Evolutionary conservation across 2,329 filamentous ascomycete species (phyloP), one percentile per base, ranked within the genome.

Genomic region (Scleromitrula shiraiana): DNA sequence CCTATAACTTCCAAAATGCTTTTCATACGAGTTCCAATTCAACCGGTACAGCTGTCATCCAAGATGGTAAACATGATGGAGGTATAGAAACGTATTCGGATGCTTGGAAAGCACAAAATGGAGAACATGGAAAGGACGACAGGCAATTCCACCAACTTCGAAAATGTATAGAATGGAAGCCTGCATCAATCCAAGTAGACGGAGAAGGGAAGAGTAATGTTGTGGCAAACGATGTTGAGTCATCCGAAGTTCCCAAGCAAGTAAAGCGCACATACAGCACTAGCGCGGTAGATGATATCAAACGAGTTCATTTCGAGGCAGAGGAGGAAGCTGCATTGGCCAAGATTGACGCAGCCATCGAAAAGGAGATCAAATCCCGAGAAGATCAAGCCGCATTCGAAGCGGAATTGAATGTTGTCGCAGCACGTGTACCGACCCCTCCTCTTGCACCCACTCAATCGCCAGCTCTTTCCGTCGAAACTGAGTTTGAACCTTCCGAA

Each of bases 1-100:
- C 68, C 17, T 62, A 86, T 53, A 82, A 88, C 62, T 80, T 88
- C 51, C 86, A 91, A 64, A 83, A 77, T 72, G 85, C 83, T 58
- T 90, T 93, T 61, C 83, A 88, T 60, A 75, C 69, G 58, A 67
- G 60, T 47, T 51, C 58, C 43, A 53, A 54, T 19, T 57, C 62
- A 22, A 58, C 49, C 41, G 70, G 74, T 52, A 72, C 76, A 52
- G 35, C 38, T 10, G 23, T 46, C 19, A 70, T 74, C 56, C 66
- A 72, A 50, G 82, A 85, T 55, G 73, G 78, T 58, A 76, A 77
- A 47, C 69, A 73, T 49, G 77, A 84, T 69, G 77, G 77, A 54
- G 85, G 84, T 51, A 64, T 97, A 75, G 89, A 90, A 53, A 89
- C 88, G 59, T 96, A 95, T 69, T 94, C 89, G 61, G 88, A 93